Conservation (phyloP, 2,329 filamentous ascomycete genomes). For the Aureobasidium sp. region DNA sequence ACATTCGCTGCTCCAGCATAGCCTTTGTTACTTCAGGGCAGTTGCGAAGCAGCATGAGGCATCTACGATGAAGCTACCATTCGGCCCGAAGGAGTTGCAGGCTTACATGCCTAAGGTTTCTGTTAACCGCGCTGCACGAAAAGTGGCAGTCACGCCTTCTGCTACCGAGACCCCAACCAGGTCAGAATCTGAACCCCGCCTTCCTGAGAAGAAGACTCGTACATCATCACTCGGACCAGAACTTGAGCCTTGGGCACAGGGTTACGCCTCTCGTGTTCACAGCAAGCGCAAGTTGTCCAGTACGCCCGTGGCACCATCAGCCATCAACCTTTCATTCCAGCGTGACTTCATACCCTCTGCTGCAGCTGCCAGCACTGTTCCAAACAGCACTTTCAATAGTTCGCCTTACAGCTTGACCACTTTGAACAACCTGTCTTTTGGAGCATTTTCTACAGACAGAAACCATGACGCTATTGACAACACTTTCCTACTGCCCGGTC, state of each 20-base stretch:
- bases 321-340: neutral
- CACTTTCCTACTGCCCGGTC: too few relatives aligned
- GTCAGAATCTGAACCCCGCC: neutral
- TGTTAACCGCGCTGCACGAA: neutral
- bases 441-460: neutral
- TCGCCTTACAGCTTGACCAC: neutral
- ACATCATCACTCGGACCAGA: neutral
- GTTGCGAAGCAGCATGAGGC: conserved; percentile 33
- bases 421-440: conserved; percentile 1
- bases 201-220: neutral
- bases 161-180: neutral
- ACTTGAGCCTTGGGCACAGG: neutral
- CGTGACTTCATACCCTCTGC: neutral
- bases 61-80: conserved; percentile 20
- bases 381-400: neutral
- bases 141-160: neutral
- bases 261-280: neutral
- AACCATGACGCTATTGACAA: neutral
- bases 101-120: conserved; percentile 17
- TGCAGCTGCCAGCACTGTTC: neutral
- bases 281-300: neutral
- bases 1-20: conserved; percentile 27
- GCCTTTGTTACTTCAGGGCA: conserved; percentile 34
- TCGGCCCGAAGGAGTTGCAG: conserved; percentile 25
- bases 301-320: neutral